Conservation (phyloP, 345 rosid genomes). For the Erucastrum elatum region DNA sequence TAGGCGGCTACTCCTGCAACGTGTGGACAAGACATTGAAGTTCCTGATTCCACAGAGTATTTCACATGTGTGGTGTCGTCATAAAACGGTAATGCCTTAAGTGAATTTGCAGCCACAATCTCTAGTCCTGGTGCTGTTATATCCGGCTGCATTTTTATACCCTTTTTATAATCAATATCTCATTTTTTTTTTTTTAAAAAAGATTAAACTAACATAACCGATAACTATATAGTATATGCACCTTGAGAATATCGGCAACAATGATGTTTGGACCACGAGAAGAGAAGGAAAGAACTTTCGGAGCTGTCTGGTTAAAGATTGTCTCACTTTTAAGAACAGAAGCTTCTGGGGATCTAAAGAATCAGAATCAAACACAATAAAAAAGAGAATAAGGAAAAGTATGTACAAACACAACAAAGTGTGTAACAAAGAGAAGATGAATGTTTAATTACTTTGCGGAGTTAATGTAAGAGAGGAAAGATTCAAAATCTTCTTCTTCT, state of each 20-base stretch:
- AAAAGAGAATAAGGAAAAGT: neutral
- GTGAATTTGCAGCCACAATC: constrained; percentile 55
- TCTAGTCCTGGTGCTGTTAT: constrained; percentile 55
- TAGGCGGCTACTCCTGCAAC: constrained; percentile 45
- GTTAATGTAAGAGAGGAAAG: constrained; percentile 30
- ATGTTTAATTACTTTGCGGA: constrained; percentile 42
- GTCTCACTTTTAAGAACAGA: constrained; percentile 32
- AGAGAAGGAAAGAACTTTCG: constrained; percentile 43
- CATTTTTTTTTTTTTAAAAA: neutral
- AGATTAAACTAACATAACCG: neutral
- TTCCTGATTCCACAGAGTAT: constrained; percentile 41
- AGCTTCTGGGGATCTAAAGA: constrained; percentile 28
- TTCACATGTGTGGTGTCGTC: constrained; percentile 30
- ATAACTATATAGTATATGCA: neutral
- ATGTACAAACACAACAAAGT: neutral
- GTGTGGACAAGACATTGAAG: constrained; percentile 55
- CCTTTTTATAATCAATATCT: too few relatives aligned
- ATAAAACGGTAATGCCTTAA: neutral
- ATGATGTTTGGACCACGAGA: constrained; percentile 56
- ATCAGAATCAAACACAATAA: neutral
- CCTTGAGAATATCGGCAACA: constrained; percentile 51
- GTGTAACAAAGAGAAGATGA: neutral
- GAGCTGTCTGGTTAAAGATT: constrained; percentile 32
- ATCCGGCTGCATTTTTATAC: constrained; percentile 51
- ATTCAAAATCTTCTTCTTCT: neutral